Evolutionary conservation across 257 asterid genomes (phyloP).

Genomic region (Gentiana dahurica): DNA sequence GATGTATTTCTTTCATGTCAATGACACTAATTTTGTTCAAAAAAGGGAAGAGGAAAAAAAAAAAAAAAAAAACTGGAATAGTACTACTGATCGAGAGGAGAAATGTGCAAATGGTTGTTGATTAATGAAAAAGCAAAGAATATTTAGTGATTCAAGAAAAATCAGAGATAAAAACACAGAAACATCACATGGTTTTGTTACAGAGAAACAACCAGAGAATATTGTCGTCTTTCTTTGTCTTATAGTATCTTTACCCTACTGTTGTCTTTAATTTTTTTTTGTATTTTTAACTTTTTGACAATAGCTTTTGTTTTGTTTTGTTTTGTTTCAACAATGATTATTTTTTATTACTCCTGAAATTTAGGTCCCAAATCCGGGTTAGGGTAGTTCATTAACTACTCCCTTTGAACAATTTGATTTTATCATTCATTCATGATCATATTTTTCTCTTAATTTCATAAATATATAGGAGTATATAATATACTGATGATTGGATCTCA

Average conservation of each 20-base stretch:
- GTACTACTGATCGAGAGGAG: no score
- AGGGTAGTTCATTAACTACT: not conserved
- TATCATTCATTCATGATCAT: no score
- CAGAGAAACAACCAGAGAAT: not conserved
- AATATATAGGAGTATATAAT: no score
- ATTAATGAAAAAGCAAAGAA: not conserved
- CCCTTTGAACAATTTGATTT: conserved; percentile 3
- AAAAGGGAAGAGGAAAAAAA: not conserved
- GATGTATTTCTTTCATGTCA: no score
- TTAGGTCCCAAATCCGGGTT: conserved; percentile 16
- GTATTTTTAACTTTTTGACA: conserved; percentile 7
- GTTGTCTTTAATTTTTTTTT: conserved; percentile 12
- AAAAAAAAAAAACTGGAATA: no score
- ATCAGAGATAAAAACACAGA: conserved; percentile 3
- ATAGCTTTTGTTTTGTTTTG: conserved; percentile 3
- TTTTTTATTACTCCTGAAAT: conserved; percentile 13
- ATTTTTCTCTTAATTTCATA: no score
- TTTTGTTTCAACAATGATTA: conserved; percentile 1
- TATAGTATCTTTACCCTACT: conserved; percentile 6
- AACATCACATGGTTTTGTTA: conserved; percentile 29
- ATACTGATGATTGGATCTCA: no score
- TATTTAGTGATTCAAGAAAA: not conserved
- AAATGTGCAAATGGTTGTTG: not conserved
- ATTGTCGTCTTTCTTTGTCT: conserved; percentile 12
- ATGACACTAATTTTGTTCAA: no score